Evolutionary conservation across 108 stramenopile genomes (phyloP), one percentile per base, ranked within the genome.

Genomic region (Conticribra weissflogii): DNA sequence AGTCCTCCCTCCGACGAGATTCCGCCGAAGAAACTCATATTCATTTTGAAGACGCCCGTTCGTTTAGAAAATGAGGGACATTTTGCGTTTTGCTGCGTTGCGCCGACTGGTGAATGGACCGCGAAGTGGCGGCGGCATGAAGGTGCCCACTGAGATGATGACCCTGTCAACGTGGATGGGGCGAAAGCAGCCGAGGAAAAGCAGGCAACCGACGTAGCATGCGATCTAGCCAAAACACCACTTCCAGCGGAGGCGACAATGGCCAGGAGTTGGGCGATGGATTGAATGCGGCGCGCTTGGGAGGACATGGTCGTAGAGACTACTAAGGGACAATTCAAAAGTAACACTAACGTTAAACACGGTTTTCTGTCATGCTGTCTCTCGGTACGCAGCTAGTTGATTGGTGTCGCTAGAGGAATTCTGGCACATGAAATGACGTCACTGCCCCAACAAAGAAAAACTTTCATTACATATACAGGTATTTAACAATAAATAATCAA

Each of bases 21-120:
- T n/a, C 45, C 32, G 16, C 74, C 74, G 52, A 68, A 68, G 54
- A 60, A 76, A 22, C 66, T 76, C 75, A 76, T 76, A 24, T 63
- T 49, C 21, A 59, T 66, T 27, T 31, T 2, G 14, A 62, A 54
- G 18, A 57, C 9, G 17, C 30, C 2, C 0, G 41, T 61, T 17
- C 25, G 36, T 45, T 32, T 67, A 27, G 16, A 4, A 21, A 16
- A 21, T 18, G 18, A 18, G 50, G 9, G 18, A 5, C 17, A 51
- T 51, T 17, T 50, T 27, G 61, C 1, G 45, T 3, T 46, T 25
- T 5, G 23, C 14, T 63, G 23, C 22, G 59, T 34, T 18, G 14
- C 59, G 41, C 44, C 25, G 45, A 27, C 47, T 48, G 4, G 15
- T 24, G 0, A 2, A 2, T 24, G 47, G 1, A 1, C n/a, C n/a